Base-by-base conservation (phyloP, 352 stramenopile genomes). In the Globisporangium recalcitrans region DNA sequence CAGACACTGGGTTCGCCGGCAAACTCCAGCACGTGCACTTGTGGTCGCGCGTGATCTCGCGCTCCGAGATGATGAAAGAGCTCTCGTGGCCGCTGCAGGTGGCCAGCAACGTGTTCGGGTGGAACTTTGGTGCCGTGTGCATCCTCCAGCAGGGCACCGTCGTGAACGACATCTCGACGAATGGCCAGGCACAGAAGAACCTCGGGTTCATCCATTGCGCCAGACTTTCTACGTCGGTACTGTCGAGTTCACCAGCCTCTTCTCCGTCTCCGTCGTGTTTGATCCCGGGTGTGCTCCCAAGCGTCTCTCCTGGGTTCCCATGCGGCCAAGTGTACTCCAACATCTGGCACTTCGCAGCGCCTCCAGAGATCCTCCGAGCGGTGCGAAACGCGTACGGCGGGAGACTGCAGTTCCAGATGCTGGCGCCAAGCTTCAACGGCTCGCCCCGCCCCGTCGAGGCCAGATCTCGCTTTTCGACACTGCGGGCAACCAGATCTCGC, bases 381-480 rank as follows among this genome's bases (percentile, higher is more conserved):
- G 44, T 92, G 16, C 60, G 71, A 13, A 44, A 19, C 13, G 76
- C 77, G 34, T 88, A 90, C 59, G 82, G 80, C 10, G 82, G 82
- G 8, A 74, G 79, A 1, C 62, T 92, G 38, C 82, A 90, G 60
- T 92, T 80, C 56, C 72, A 79, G n/a, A 72, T 92, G 63, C 65
- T 90, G 2, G 75, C 79, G 0, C 75, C 80, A n/a, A 90, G 80
- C 36, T 78, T 73, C 22, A 90, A 88, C n/a, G 80, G 82, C n/a
- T 62, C 66, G 11, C 66, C 79, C 2, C 80, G 82, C 10, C 62
- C 71, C 72, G 72, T 31, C 77, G 82, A 24, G 77, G 82, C 1
- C 77, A 86, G 56, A 52, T 92, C 44, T 75, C 77, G 16, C 73
- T 92, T 49, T 75, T 81, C 14, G 68, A 69, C 3, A 62, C 36